Evolutionary conservation across 129 eudicot genomes (phyloP).

Genomic region (Tagetes erecta): DNA sequence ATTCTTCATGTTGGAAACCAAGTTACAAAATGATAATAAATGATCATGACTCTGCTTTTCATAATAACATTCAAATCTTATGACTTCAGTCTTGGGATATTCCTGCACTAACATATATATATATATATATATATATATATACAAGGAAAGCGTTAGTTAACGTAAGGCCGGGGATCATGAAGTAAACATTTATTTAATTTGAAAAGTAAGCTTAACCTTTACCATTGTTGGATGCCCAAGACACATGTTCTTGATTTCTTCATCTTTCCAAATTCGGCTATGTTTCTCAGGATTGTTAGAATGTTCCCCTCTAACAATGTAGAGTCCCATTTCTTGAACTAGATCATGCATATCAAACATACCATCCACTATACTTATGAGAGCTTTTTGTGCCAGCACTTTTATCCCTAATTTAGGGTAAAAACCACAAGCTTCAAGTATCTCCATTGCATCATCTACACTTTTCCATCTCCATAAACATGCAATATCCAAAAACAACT

Average conservation of each 20-base stretch:
- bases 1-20: neutral
- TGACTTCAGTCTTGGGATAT: neutral
- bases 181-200: no score
- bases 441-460: neutral
- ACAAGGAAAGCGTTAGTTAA: no score
- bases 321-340: neutral
- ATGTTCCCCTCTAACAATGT: neutral
- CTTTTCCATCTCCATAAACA: neutral
- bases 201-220: no score
- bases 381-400: neutral
- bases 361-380: neutral
- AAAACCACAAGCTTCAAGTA: neutral
- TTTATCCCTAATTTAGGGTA: neutral
- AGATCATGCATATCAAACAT: neutral
- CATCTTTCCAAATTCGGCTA: neutral
- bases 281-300: neutral
- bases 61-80: no score
- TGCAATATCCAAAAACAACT: neutral
- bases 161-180: no score
- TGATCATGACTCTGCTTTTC: neutral
- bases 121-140: no score
- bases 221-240: neutral
- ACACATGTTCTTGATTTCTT: neutral
- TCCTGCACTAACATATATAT: neutral
- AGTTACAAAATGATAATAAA: no score